phyloP scores from a whole-genome alignment of 768 basidiomycete genomes.

The Boletales sp. region DNA sequence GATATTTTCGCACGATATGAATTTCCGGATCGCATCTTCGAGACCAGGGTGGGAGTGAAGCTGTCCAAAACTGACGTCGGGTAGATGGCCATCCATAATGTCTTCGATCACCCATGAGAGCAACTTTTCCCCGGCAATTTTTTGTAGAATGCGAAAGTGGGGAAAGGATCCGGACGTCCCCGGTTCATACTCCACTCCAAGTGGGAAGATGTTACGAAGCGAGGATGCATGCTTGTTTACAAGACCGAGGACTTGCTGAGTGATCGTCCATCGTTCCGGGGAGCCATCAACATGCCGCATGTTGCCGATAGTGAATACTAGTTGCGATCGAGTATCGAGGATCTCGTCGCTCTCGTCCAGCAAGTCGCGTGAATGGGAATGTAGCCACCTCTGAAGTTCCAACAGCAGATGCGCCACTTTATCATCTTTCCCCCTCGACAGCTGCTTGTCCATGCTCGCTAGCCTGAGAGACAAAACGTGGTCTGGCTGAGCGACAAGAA shows the following conservation, averaged over 20 bases:
- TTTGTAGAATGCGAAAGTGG: slow-evolving; percentile 11
- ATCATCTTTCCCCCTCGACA: not conserved
- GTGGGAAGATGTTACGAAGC: not conserved
- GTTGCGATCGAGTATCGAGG: slow-evolving; percentile 30
- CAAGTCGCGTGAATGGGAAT: slow-evolving; percentile 17
- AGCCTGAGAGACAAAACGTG: slow-evolving; percentile 49
- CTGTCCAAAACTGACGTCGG: slow-evolving; percentile 11
- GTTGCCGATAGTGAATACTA: slow-evolving; percentile 31
- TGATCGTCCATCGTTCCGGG: slow-evolving; percentile 31
- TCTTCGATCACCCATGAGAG: slow-evolving; percentile 3
- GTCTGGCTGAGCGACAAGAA: slow-evolving; percentile 48
- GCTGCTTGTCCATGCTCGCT: slow-evolving; percentile 36
- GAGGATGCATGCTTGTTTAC: slow-evolving; percentile 6
- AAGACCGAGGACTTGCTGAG: slow-evolving; percentile 23
- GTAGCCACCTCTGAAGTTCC: slow-evolving; percentile 19
- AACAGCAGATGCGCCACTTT: slow-evolving; percentile 17
- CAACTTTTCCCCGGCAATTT: not conserved
- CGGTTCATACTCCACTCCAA: slow-evolving; percentile 1
- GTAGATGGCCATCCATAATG: slow-evolving; percentile 8
- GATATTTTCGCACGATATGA: slow-evolving; percentile 10
- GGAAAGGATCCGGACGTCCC: slow-evolving; percentile 14
- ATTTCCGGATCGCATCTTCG: slow-evolving; percentile 2
- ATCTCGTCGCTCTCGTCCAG: slow-evolving; percentile 25
- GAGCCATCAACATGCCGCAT: slow-evolving; percentile 25
- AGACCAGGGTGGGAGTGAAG: not conserved